Evolutionary conservation across 805 yeast genomes (phyloP).

Genomic region (Pichia sporocuriosa): DNA sequence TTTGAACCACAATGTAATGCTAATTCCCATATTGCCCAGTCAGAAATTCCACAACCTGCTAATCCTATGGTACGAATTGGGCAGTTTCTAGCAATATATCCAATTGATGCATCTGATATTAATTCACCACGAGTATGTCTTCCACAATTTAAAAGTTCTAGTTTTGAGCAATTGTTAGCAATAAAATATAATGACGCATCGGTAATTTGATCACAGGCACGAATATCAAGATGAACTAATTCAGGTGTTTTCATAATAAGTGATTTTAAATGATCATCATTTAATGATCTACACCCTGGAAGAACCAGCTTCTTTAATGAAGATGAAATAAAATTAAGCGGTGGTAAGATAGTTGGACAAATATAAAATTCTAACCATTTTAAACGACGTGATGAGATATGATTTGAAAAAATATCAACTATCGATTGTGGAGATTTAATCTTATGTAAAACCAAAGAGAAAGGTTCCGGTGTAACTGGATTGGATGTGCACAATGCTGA

Average conservation of each 20-base stretch:
- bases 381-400: slow-evolving; percentile 40
- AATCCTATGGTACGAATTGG: slow-evolving; percentile 66
- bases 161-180: slow-evolving; percentile 50
- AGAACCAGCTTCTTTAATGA: slow-evolving; percentile 44
- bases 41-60: slow-evolving; percentile 82
- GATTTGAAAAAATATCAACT: slow-evolving; percentile 39
- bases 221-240: slow-evolving; percentile 59
- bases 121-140: slow-evolving; percentile 61
- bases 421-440: slow-evolving; percentile 47
- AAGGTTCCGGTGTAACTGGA: slow-evolving; percentile 7
- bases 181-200: slow-evolving; percentile 71
- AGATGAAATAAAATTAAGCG: slow-evolving; percentile 36
- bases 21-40: slow-evolving; percentile 74
- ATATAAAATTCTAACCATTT: slow-evolving; percentile 75
- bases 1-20: slow-evolving; percentile 41
- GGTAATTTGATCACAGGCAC: slow-evolving; percentile 76
- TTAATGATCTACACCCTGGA: slow-evolving; percentile 63
- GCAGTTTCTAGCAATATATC: slow-evolving; percentile 51
- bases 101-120: slow-evolving; percentile 65
- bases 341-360: slow-evolving; percentile 67
- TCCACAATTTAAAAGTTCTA: slow-evolving; percentile 68
- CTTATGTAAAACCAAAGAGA: slow-evolving; percentile 62
- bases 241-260: slow-evolving; percentile 52
- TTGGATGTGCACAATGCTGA: slow-evolving; percentile 2
- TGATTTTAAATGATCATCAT: slow-evolving; percentile 49